Base-by-base conservation (phyloP, 2,329 filamentous ascomycete species). In the Fusarium graminum region DNA sequence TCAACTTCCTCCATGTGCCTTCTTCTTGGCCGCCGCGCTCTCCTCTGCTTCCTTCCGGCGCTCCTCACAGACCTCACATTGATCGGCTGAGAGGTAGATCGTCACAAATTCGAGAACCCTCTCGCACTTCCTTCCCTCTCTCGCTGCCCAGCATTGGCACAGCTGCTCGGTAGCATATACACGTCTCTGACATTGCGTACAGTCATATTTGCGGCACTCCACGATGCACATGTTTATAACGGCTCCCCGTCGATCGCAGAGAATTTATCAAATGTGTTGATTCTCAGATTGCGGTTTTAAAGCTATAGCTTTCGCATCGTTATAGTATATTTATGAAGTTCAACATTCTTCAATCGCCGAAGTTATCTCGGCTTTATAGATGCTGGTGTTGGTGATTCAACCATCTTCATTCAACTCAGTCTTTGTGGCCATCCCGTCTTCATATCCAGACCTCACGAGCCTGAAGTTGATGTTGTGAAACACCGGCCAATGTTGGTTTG, bases 51-150 rank as follows among this genome's bases (percentile, higher is more conserved):
- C 32, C 3, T 38, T 51, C 50, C 52, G 62, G 28, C 50, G 42
- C 56, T 47, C 40, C 39, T 65, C 67, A 30, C 67, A 69, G 17
- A 41, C 52, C 11, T 55, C 40, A 22, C 67, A 70, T 36, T 66
- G 41, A 11, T 54, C 52, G 4, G 55, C 61, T 5, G 53, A 32
- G 34, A 70, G 53, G 29, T 68, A 68, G 11, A 12, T 19, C 14
- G 45, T 66, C 40, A 45, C 26, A n/a, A 47, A 28, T n/a, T 54
- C 32, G 2, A 39, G 14, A 12, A 7, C 26, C 11, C 29, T 39
- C 26, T 50, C 54, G 52, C 67, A 70, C 19, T 32, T 40, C 12
- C 39, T 46, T 7, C 52, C 52, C 9, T 28, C 34, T 13, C 13
- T 50, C 9, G 29, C 43, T 6, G 28, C 43, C 5, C 28, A 14